phyloP scores from a whole-genome alignment of 2,329 filamentous ascomycete genomes.

The Cladosporium sp. region DNA sequence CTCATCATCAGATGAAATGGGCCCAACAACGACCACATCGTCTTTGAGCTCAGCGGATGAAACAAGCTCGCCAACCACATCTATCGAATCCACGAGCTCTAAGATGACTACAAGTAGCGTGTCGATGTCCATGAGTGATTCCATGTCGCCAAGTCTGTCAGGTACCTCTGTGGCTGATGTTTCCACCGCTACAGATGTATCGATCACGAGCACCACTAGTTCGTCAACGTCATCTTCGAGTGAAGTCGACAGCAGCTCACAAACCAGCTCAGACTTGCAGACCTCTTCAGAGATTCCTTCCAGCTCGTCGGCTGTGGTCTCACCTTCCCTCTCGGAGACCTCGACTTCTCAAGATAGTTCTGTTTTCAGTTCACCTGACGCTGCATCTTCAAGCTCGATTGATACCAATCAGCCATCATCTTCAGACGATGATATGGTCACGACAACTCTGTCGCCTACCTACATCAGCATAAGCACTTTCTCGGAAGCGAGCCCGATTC shows the following conservation, averaged over 20 bases:
- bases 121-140: background rate
- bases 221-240: background rate
- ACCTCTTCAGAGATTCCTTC: background rate
- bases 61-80: too few species aligned
- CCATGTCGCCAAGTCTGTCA: background rate
- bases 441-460: conserved; percentile 1
- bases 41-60: too few species aligned
- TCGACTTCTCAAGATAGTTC: background rate
- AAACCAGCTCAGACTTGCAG: background rate
- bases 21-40: too few species aligned
- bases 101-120: background rate
- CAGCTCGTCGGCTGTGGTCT: background rate
- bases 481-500: background rate
- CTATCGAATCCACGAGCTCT: background rate
- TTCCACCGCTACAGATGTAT: background rate
- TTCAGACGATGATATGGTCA: background rate
- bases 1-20: background rate
- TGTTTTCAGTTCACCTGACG: background rate
- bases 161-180: background rate
- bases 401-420: too few species aligned
- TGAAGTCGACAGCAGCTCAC: background rate
- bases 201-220: background rate
- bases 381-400: background rate
- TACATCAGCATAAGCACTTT: conserved; percentile 9
- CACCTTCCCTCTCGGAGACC: too few species aligned